Conservation (phyloP, 2,329 filamentous ascomycete genomes). For the Diaporthe velutina region DNA sequence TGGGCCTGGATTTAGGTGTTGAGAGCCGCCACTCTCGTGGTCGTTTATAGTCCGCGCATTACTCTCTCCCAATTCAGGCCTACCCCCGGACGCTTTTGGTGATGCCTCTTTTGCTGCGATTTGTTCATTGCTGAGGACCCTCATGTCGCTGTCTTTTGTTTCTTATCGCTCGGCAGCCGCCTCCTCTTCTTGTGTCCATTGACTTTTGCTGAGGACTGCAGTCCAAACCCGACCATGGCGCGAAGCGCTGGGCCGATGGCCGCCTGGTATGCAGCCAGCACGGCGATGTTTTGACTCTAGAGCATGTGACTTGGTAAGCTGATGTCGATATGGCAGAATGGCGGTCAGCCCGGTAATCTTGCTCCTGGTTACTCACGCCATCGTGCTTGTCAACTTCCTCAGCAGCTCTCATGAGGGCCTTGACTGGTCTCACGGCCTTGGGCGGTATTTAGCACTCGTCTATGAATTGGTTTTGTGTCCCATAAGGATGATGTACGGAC, state of each 20-base stretch:
- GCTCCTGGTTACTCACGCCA: slow-evolving; percentile 28
- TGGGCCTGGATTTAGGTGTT: not conserved
- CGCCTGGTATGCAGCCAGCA: slow-evolving; percentile 35
- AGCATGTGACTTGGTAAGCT: not conserved
- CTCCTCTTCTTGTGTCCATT: not conserved
- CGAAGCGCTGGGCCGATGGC: slow-evolving; percentile 34
- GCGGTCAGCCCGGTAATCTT: not conserved
- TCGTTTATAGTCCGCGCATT: not conserved
- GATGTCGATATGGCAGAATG: not conserved
- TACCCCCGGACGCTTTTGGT: not conserved
- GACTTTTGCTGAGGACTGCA: not conserved
- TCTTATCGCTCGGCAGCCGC: slow-evolving; percentile 4
- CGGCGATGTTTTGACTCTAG: slow-evolving; percentile 18
- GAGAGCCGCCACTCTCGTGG: not conserved
- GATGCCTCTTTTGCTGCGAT: not conserved
- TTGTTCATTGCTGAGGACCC: not conserved
- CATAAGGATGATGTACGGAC: not conserved
- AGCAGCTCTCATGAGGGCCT: slow-evolving; percentile 27
- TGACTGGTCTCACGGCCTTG: slow-evolving; percentile 23
- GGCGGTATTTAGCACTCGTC: slow-evolving; percentile 11
- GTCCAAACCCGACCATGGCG: slow-evolving; percentile 3
- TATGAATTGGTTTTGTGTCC: not conserved
- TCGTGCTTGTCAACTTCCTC: slow-evolving; percentile 19
- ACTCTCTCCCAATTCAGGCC: not conserved
- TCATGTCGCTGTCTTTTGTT: not conserved